phyloP scores from a whole-genome alignment of 768 basidiomycete species.

The Mycena amicta region DNA sequence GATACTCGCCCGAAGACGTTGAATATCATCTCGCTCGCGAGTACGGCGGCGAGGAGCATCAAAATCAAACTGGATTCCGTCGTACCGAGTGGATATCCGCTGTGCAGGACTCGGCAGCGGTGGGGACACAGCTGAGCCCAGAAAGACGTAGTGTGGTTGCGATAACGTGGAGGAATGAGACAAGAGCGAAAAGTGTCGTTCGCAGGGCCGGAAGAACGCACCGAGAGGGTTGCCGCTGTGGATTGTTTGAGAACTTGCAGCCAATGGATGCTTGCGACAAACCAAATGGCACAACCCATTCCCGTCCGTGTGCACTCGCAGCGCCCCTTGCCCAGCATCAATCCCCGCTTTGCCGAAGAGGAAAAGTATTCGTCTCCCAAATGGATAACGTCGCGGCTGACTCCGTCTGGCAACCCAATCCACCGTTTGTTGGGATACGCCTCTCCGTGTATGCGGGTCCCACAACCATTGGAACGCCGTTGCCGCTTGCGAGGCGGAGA shows the following conservation, averaged over 20 bases:
- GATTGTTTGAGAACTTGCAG: neutral
- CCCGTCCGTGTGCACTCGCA: conserved; percentile 19
- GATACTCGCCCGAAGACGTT: neutral
- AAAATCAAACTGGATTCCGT: neutral
- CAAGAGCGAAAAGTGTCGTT: conserved; percentile 5
- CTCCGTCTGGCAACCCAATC: conserved; percentile 12
- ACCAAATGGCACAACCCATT: conserved; percentile 21
- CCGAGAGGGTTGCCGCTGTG: conserved; percentile 18
- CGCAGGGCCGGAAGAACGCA: conserved; percentile 14
- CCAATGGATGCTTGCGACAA: neutral
- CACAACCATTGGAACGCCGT: conserved; percentile 19
- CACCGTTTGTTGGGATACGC: conserved; percentile 13
- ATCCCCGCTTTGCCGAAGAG: conserved; percentile 11
- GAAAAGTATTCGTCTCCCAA: conserved; percentile 15
- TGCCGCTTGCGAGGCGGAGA: conserved; percentile 16
- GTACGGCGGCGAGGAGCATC: conserved; percentile 10
- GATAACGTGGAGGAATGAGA: conserved; percentile 5
- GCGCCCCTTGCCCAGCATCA: conserved; percentile 11
- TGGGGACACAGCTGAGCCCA: conserved; percentile 18
- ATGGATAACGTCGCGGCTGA: neutral
- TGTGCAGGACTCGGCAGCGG: conserved; percentile 4
- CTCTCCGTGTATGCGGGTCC: conserved; percentile 10
- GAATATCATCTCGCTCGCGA: neutral
- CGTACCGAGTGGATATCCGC: neutral
- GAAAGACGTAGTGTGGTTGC: conserved; percentile 18